phyloP scores from a whole-genome alignment of 2,329 filamentous ascomycete species.

The Exophiala lecanii-corni region DNA sequence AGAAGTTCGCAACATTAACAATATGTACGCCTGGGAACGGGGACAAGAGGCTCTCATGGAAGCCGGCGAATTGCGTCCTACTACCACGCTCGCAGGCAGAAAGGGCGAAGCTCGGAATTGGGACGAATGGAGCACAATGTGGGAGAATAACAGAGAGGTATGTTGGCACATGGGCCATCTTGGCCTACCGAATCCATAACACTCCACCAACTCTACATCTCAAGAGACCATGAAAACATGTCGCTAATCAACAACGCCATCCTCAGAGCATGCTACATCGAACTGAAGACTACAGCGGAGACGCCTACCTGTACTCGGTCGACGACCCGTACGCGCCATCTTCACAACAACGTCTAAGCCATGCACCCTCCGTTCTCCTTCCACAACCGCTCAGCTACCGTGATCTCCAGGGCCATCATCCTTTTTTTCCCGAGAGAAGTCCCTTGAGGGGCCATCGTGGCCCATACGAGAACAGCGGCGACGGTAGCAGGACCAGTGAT shows the following conservation, averaged over 20 bases:
- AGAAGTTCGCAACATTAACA: constrained; percentile 20
- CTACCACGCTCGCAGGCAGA: constrained; percentile 8
- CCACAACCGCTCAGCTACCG: background rate
- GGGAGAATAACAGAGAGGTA: background rate
- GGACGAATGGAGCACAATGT: constrained; percentile 1
- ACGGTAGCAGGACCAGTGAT: background rate
- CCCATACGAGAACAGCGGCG: background rate
- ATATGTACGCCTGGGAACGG: constrained; percentile 3
- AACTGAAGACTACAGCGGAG: background rate
- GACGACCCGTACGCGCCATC: background rate
- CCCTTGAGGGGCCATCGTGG: background rate
- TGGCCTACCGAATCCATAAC: too few species aligned
- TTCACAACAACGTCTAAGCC: constrained; percentile 5
- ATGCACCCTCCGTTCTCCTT: background rate
- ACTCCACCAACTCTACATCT: too few species aligned
- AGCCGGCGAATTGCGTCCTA: constrained; percentile 1
- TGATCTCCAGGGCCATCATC: background rate
- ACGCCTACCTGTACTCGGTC: background rate
- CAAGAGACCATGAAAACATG: too few species aligned
- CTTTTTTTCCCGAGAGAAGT: background rate
- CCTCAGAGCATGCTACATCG: background rate
- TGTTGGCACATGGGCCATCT: too few species aligned
- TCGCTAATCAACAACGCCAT: too few species aligned
- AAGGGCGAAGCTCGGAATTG: background rate
- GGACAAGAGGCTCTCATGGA: background rate